phyloP scores from a whole-genome alignment of 2,329 filamentous ascomycete genomes.

The Didymella segeticola region DNA sequence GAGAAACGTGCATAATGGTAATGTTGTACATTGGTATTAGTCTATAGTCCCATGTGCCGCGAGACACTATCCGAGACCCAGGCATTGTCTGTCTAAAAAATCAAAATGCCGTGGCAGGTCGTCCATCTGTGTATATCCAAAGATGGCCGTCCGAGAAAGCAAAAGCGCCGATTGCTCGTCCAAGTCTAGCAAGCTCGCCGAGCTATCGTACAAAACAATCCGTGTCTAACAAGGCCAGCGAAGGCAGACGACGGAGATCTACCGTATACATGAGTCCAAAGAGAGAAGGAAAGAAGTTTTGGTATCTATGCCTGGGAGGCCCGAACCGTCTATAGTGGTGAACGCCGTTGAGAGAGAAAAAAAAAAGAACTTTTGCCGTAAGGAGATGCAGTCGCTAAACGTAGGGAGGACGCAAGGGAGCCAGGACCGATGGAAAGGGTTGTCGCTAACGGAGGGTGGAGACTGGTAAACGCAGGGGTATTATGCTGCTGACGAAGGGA shows the following conservation, averaged over 20 bases:
- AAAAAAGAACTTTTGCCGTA: slow-evolving; percentile 43
- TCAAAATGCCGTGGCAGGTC: slow-evolving; percentile 32
- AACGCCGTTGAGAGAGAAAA: too few relatives aligned
- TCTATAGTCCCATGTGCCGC: slow-evolving; percentile 45
- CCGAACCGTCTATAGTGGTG: slow-evolving; percentile 46
- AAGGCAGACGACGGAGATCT: slow-evolving; percentile 45
- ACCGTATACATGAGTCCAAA: slow-evolving; percentile 40
- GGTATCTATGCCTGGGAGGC: slow-evolving; percentile 50
- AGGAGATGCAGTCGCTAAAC: slow-evolving; percentile 46
- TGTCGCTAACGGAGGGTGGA: slow-evolving; percentile 30
- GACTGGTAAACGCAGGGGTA: slow-evolving; percentile 42
- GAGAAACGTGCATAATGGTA: slow-evolving; percentile 6
- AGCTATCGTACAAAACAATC: slow-evolving; percentile 45
- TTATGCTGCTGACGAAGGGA: slow-evolving; percentile 47
- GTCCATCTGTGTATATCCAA: slow-evolving; percentile 19
- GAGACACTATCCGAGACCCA: slow-evolving; percentile 44
- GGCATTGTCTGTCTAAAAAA: slow-evolving; percentile 40
- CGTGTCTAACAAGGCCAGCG: slow-evolving; percentile 38
- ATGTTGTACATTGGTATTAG: slow-evolving; percentile 46
- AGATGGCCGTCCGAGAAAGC: slow-evolving; percentile 43
- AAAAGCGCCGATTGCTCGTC: slow-evolving; percentile 42
- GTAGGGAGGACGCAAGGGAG: slow-evolving; percentile 31
- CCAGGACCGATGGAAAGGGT: slow-evolving; percentile 15
- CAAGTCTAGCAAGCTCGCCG: slow-evolving; percentile 38
- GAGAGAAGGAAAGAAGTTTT: slow-evolving; percentile 34